Evolutionary conservation across 305 asterid genomes (phyloP).

Genomic region (Fraxinus greggii): DNA sequence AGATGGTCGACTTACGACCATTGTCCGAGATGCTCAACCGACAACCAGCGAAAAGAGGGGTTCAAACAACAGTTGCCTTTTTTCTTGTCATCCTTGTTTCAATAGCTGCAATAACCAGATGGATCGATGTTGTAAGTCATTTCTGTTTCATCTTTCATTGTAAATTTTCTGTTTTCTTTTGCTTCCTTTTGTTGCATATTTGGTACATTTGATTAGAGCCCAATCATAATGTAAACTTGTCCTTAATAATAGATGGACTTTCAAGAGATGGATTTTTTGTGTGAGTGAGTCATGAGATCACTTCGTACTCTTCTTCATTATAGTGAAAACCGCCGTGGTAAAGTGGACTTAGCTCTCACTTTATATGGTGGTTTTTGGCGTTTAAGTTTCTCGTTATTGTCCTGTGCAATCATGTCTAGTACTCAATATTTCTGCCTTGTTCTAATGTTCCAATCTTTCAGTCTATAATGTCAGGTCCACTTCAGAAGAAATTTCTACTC

Average conservation of each 20-base stretch:
- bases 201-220: not conserved
- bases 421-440: not conserved
- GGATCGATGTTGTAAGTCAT: constrained; percentile 54
- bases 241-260: not conserved
- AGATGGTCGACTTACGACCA: too few relatives aligned
- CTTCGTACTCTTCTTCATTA: not conserved
- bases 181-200: not conserved
- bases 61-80: constrained; percentile 39
- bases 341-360: not conserved
- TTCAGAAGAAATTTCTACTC: constrained; percentile 21
- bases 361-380: not conserved
- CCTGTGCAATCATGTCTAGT: not conserved
- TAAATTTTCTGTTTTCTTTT: not conserved
- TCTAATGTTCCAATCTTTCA: constrained; percentile 14
- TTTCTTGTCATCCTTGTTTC: constrained; percentile 37
- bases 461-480: constrained; percentile 45
- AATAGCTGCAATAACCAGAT: constrained; percentile 39
- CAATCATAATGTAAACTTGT: not conserved
- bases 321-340: not conserved
- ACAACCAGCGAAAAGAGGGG: constrained; percentile 28
- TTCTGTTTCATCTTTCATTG: not conserved
- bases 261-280: not conserved
- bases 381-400: too few relatives aligned
- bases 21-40: constrained; percentile 10
- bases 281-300: not conserved